phyloP scores from a whole-genome alignment of 345 rosid species.

The Hibiscus tridactylites region DNA sequence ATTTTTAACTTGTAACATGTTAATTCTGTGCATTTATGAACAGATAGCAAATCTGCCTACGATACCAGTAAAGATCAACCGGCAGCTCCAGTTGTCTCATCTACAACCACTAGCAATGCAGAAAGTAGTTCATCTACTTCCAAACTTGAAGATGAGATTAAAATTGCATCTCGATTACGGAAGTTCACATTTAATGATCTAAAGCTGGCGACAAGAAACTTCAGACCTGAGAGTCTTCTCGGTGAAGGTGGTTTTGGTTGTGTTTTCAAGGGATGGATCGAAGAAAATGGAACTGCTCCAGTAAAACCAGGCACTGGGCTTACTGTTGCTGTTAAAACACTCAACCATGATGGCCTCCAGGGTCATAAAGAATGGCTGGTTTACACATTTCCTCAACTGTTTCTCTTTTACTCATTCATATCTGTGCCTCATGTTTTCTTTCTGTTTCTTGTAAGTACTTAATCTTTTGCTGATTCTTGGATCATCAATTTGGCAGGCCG shows the following conservation, averaged over 20 bases:
- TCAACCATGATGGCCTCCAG: slow-evolving; percentile 97
- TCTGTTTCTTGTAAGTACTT: not conserved
- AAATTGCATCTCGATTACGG: slow-evolving; percentile 64
- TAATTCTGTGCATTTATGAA: slow-evolving; percentile 17
- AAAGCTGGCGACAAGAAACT: slow-evolving; percentile 86
- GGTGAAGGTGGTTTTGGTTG: slow-evolving; percentile 99
- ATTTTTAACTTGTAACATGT: slow-evolving; percentile 11
- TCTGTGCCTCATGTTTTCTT: not conserved
- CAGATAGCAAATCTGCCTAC: slow-evolving; percentile 64
- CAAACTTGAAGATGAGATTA: slow-evolving; percentile 80
- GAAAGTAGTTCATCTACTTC: slow-evolving; percentile 82
- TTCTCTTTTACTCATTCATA: not conserved
- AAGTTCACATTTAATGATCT: slow-evolving; percentile 88
- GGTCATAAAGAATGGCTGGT: slow-evolving; percentile 99
- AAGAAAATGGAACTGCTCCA: slow-evolving; percentile 96
- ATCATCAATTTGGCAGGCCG: slow-evolving; percentile 47
- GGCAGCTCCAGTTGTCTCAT: slow-evolving; percentile 42
- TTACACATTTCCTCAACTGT: slow-evolving; percentile 13
- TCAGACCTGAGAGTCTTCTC: slow-evolving; percentile 91
- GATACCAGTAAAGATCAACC: slow-evolving; percentile 74
- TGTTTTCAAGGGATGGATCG: slow-evolving; percentile 94
- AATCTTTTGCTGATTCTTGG: slow-evolving; percentile 9
- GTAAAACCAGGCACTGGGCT: slow-evolving; percentile 97
- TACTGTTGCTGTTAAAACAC: slow-evolving; percentile 93
- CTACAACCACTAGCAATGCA: slow-evolving; percentile 73